A percentile compares a stretch with the other conserved stretches of the same genome.
phyloP scores from a whole-genome alignment of 192 early-diverging fungal genomes.

The Coemansia sp. region DNA sequence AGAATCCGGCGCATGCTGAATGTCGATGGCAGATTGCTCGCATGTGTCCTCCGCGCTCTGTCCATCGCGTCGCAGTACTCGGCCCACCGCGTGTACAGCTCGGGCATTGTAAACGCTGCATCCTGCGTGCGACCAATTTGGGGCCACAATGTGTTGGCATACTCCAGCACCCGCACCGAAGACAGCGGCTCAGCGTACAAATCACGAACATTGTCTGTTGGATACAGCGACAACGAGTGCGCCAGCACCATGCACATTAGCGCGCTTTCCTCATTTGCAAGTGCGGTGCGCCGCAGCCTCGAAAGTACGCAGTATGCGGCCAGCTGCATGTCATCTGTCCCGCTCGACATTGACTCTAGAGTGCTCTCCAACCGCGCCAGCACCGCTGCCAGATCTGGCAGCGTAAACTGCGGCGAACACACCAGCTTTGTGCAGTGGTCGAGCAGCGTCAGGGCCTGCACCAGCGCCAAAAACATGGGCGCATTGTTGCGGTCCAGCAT shows the following conservation, averaged over 20 bases:
- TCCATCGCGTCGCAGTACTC: constrained; percentile 9
- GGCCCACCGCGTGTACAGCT: constrained; percentile 9
- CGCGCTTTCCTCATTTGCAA: background rate
- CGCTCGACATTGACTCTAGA: constrained; percentile 7
- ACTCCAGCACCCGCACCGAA: constrained; percentile 1
- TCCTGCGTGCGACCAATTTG: background rate
- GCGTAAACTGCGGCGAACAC: background rate
- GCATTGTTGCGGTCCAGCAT: constrained; percentile 17
- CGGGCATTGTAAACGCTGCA: constrained; percentile 10
- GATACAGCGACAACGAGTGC: constrained; percentile 20
- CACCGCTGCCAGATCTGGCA: constrained; percentile 22
- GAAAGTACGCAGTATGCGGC: constrained; percentile 11
- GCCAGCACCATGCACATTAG: constrained; percentile 14
- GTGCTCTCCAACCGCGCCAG: constrained; percentile 19
- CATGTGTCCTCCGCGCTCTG: background rate
- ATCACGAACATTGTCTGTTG: constrained; percentile 1
- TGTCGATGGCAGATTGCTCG: constrained; percentile 13
- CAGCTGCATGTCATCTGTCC: constrained; percentile 18
- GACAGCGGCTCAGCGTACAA: constrained; percentile 11
- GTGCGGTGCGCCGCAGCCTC: background rate
- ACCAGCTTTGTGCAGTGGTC: background rate
- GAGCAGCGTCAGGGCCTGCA: constrained; percentile 12
- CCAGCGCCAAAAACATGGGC: constrained; percentile 28
- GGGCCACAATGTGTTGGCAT: background rate
- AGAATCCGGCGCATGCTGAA: constrained; percentile 12